Evolutionary conservation across 768 basidiomycete species (phyloP), one percentile per base, ranked within the genome.

Genomic region (Phanerodontia chrysosporium): DNA sequence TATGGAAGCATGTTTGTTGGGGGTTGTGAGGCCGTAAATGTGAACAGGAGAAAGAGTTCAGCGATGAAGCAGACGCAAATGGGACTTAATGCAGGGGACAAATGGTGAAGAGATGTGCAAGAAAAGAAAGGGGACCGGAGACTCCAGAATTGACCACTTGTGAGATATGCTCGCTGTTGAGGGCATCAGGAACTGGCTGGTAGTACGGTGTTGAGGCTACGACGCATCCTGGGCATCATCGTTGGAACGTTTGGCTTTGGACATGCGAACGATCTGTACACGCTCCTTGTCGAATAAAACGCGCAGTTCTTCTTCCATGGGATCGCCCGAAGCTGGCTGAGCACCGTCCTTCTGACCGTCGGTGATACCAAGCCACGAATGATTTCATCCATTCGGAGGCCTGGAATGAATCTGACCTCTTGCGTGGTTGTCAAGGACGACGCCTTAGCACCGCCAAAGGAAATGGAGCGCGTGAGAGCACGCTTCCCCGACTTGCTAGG

Each of bases 381-480:
- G 5, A 90, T 77, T 64, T 92, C 90, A 30, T 88, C 87, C 2
- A 73, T 72, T 66, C 87, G 81, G 28, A 90, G 76, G 25, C 84
- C 84, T n/a, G 83, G 78, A 2, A 78, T 81, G 35, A 91, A 74
- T 49, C 74, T 76, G 22, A 88, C 80, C 51, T 85, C 83, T 45
- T 66, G 71, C 21, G 32, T 24, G 16, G 3, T 53, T 10, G 24
- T 27, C 22, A 1, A 4, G 18, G 71, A 66, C 56, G 53, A 25
- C 60, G 58, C 58, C 69, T 75, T 62, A 58, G 55, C 65, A 67
- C 71, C 46, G 69, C 77, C 77, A 61, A 89, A 89, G 0, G 87
- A 89, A 3, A 78, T 66, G 2, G 84, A 77, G 21, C 89, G 82
- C 35, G 80, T 74, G 52, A 90, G 75, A 1, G 76, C 69, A 35